phyloP scores from a whole-genome alignment of 179 eudicot species.

The Spinacia oleracea region DNA sequence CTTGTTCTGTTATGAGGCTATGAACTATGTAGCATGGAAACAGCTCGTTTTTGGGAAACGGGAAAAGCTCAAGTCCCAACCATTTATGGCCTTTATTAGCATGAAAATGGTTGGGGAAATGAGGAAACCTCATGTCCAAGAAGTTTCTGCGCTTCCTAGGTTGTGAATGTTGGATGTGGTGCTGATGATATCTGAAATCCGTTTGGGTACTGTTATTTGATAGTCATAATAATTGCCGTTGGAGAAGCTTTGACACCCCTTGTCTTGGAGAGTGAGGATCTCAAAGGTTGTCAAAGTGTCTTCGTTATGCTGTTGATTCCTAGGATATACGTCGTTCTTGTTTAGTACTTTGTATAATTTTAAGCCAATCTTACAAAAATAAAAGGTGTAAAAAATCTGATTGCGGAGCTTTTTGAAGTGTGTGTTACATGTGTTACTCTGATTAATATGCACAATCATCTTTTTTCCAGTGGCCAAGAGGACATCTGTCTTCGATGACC shows the following conservation, averaged over 20 bases:
- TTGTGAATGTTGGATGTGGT: background rate
- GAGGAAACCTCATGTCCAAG: too few relatives aligned
- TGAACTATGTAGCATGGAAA: too few relatives aligned
- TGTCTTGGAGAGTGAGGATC: slow-evolving; percentile 2
- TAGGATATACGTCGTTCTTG: background rate
- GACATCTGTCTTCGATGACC: slow-evolving; percentile 92
- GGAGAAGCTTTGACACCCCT: background rate
- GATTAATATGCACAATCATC: background rate
- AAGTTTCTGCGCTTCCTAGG: background rate
- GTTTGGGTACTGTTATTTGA: background rate
- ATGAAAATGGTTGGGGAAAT: too few relatives aligned
- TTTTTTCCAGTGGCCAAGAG: slow-evolving; percentile 83
- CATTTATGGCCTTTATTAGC: too few relatives aligned
- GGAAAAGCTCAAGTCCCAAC: too few relatives aligned
- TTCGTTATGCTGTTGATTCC: background rate
- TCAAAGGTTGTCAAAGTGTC: background rate
- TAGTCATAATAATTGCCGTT: background rate
- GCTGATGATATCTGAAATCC: slow-evolving; percentile 6
- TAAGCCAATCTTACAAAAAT: background rate
- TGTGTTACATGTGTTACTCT: background rate
- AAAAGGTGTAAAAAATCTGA: background rate
- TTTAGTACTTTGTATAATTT: background rate
- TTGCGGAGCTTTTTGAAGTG: slow-evolving; percentile 4
- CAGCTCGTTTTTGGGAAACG: too few relatives aligned
- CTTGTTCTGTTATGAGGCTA: too few relatives aligned